Evolutionary conservation across 805 yeast genomes (phyloP).

Genomic region (Metschnikowia arizonensis): DNA sequence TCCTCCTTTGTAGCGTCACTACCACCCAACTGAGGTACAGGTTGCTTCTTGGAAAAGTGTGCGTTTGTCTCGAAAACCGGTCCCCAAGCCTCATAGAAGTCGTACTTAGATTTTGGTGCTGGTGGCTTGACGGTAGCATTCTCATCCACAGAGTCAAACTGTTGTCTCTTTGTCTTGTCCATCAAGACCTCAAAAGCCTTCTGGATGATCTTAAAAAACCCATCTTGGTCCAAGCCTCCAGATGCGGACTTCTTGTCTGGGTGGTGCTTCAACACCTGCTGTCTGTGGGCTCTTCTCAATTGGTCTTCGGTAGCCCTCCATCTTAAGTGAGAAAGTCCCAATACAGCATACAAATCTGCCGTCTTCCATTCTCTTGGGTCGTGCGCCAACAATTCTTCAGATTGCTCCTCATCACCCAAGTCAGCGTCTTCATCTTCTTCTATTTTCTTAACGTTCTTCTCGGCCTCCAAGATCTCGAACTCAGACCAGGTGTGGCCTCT

Average conservation of each 20-base stretch:
- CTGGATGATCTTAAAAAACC: conserved; percentile 96
- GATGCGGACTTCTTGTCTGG: conserved; percentile 96
- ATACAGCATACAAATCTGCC: conserved; percentile 92
- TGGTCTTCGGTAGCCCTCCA: conserved; percentile 89
- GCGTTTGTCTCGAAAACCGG: conserved; percentile 88
- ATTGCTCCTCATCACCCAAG: conserved; percentile 70
- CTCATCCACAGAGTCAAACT: conserved; percentile 92
- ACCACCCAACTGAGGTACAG: conserved; percentile 80
- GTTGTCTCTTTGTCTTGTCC: conserved; percentile 83
- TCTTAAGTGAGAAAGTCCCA: conserved; percentile 89
- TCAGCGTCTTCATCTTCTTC: conserved; percentile 63
- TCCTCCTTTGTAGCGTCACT: conserved; percentile 65
- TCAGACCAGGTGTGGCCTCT: conserved; percentile 99
- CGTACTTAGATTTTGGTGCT: conserved; percentile 57
- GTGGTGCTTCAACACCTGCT: conserved; percentile 93
- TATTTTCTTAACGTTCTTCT: conserved; percentile 67
- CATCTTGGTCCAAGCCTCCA: conserved; percentile 88
- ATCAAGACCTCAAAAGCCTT: conserved; percentile 89
- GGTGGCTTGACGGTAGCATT: conserved; percentile 85
- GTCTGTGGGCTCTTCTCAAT: conserved; percentile 94
- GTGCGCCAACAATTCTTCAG: conserved; percentile 66
- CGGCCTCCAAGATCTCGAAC: conserved; percentile 90
- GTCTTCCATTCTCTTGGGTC: conserved; percentile 99
- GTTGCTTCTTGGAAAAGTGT: conserved; percentile 87
- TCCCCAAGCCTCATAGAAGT: conserved; percentile 88